Conservation (phyloP, 305 asterid genomes). For the Withania somnifera region DNA sequence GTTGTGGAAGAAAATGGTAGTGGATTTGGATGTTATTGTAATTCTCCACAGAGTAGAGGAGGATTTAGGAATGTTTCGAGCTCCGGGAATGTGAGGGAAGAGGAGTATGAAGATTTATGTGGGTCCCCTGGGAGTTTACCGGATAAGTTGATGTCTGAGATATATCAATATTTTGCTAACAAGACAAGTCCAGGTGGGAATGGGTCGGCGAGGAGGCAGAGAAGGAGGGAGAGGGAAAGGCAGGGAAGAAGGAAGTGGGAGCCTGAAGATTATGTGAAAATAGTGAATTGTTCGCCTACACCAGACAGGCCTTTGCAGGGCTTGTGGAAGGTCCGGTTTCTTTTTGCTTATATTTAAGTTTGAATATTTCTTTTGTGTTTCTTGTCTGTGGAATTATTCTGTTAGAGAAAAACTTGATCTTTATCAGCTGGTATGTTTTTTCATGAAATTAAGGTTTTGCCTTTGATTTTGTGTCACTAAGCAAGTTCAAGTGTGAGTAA, state of each 20-base stretch:
- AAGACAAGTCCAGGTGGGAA: conserved; percentile 67
- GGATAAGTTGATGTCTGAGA: conserved; percentile 54
- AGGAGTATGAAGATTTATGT: conserved; percentile 35
- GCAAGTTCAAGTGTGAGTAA: background rate
- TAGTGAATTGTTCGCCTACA: conserved; percentile 57
- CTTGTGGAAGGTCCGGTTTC: conserved; percentile 67
- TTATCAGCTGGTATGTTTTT: background rate
- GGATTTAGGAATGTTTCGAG: conserved; percentile 20
- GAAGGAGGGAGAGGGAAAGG: conserved; percentile 75
- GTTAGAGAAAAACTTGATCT: background rate
- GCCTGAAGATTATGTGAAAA: conserved; percentile 63
- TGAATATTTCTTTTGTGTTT: background rate
- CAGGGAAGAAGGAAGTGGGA: conserved; percentile 68
- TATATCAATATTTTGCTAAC: conserved; percentile 80
- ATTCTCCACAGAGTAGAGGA: conserved; percentile 14
- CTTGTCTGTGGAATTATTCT: background rate
- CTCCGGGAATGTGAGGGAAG: conserved; percentile 30
- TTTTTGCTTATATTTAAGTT: background rate
- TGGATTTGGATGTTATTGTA: conserved; percentile 1
- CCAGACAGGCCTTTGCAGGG: conserved; percentile 85
- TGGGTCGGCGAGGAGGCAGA: conserved; percentile 78
- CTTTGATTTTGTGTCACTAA: background rate
- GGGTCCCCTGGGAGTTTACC: conserved; percentile 62
- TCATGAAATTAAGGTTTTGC: background rate
- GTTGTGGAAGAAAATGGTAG: conserved; percentile 55